Conservation (phyloP, 1,284 basidiomycete genomes). For the Taiwanofungus camphoratus region DNA sequence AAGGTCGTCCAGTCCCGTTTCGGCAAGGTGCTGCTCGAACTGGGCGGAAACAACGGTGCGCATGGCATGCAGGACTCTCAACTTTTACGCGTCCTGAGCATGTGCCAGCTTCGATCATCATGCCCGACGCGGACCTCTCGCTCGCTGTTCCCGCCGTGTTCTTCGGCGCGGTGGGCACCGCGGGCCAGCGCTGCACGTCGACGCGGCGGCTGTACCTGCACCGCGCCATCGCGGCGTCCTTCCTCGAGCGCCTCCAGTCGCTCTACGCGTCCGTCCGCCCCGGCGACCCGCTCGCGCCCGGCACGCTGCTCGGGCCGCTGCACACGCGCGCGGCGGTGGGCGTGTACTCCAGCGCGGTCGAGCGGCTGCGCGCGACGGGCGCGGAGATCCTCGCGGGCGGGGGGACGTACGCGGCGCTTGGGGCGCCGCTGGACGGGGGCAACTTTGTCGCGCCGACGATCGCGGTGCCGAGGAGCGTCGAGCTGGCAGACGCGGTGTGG, state of each 20-base stretch:
- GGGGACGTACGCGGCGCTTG: slow-evolving; percentile 34
- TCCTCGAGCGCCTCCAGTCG: slow-evolving; percentile 69
- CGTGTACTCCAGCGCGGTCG: slow-evolving; percentile 60
- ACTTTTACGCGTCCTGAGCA: not conserved
- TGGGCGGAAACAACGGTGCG: slow-evolving; percentile 92
- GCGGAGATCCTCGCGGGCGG: slow-evolving; percentile 80
- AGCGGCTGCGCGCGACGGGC: slow-evolving; percentile 56
- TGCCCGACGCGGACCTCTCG: slow-evolving; percentile 88
- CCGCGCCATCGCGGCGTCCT: slow-evolving; percentile 67
- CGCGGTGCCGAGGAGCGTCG: slow-evolving; percentile 54
- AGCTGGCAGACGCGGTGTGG: slow-evolving; percentile 61
- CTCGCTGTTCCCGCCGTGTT: slow-evolving; percentile 86
- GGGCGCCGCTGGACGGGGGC: slow-evolving; percentile 53
- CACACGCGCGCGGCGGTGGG: slow-evolving; percentile 69
- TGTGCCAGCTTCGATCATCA: slow-evolving; percentile 78
- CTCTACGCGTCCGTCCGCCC: slow-evolving; percentile 67
- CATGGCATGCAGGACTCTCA: not conserved
- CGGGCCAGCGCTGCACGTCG: slow-evolving; percentile 92
- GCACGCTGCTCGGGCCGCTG: slow-evolving; percentile 83
- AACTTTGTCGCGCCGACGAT: slow-evolving; percentile 90
- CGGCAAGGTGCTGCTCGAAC: slow-evolving; percentile 83
- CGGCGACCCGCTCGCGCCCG: slow-evolving; percentile 75
- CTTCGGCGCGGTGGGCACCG: slow-evolving; percentile 93
- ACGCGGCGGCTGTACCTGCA: slow-evolving; percentile 90
- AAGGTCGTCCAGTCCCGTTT: slow-evolving; percentile 75